Percentiles rank a stretch among this genome's conserved stretches.
Conservation (phyloP, 169 alveolate species). For the Plasmodium inui region DNA sequence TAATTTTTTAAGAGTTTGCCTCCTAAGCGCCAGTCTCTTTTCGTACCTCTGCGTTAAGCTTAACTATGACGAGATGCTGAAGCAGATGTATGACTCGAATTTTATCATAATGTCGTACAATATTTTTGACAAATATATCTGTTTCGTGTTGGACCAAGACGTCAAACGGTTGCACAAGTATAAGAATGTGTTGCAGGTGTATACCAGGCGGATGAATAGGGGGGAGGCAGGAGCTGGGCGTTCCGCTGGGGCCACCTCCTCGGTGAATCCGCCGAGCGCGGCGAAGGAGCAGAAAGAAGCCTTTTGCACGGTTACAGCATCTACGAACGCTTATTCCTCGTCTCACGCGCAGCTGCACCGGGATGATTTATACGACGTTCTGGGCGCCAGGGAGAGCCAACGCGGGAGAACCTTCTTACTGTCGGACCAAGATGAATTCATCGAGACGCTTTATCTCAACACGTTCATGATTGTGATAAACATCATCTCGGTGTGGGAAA, state of each 20-base stretch:
- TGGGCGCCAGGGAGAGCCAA: neutral
- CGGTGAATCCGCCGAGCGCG: neutral
- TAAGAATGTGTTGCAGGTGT: slow-evolving; percentile 16
- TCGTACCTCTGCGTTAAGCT: slow-evolving; percentile 49
- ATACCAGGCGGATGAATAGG: neutral
- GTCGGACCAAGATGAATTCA: slow-evolving; percentile 40
- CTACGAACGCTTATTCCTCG: neutral
- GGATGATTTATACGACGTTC: slow-evolving; percentile 47
- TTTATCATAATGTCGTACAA: slow-evolving; percentile 33
- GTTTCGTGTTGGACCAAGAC: slow-evolving; percentile 45
- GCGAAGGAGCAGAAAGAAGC: neutral
- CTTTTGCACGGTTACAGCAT: neutral
- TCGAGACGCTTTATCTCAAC: slow-evolving; percentile 54
- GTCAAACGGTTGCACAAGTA: slow-evolving; percentile 10
- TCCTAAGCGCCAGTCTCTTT: slow-evolving; percentile 35
- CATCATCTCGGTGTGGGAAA: slow-evolving; percentile 65
- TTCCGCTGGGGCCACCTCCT: neutral
- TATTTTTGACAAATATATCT: slow-evolving; percentile 51
- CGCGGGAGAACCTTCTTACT: neutral
- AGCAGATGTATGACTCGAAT: slow-evolving; percentile 31
- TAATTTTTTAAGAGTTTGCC: slow-evolving; percentile 42
- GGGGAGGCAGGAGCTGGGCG: neutral
- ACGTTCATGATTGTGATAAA: slow-evolving; percentile 49
- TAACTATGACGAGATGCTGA: slow-evolving; percentile 51
- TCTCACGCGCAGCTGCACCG: neutral